Base-by-base conservation (phyloP, 1,284 basidiomycete species). In the Wolfiporia cocos region DNA sequence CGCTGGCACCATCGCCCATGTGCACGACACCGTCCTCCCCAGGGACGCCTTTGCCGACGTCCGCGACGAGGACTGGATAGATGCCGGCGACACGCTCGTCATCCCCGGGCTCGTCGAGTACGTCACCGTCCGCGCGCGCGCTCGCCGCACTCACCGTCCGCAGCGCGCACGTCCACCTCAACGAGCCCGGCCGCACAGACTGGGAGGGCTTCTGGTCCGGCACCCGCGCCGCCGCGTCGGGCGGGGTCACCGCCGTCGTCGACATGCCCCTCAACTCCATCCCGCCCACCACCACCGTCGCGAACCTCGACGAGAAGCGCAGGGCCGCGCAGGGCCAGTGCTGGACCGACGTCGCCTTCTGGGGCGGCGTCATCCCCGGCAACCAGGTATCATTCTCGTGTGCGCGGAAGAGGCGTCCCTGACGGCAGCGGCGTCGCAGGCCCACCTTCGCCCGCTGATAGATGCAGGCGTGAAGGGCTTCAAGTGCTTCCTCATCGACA, bases 251-350 rank as follows among this genome's bases (percentile, higher is more conserved):
- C 4, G 91, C 90, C 1, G 68, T 96, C 31, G 82, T 96, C 24
- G 93, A 96, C 64, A 96, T 96, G 93, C 93, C 93, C 1, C 70
- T 96, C 43, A 96, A 96, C 64, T 93, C 91, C 3, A 90, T 96
- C 43, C 93, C 93, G 0, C 92, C 93, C 0, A 96, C 93, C 0
- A 94, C 90, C 1, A 92, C 89, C 0, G 73, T 90, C 4, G 68
- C 68, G 7, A 81, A 92, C 55, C 70, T 96, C 14, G 64, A 77
- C 35, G 58, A 68, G 22, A 96, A 96, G 65, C 73, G 78, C 6
- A 56, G 62, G 10, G 85, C 83, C 2, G 90, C 93, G 1, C 55
- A 64, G 37, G 79, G 77, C 14, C 81, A 92, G 56, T 89, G 86
- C 61, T 79, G 81, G 68, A 76, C 80, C 17, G 93, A 97, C 59